A percentile compares a stretch with the other conserved stretches of the same genome.
Evolutionary conservation across 805 yeast genomes (phyloP).

Genomic region (Ogataea methylovora): DNA sequence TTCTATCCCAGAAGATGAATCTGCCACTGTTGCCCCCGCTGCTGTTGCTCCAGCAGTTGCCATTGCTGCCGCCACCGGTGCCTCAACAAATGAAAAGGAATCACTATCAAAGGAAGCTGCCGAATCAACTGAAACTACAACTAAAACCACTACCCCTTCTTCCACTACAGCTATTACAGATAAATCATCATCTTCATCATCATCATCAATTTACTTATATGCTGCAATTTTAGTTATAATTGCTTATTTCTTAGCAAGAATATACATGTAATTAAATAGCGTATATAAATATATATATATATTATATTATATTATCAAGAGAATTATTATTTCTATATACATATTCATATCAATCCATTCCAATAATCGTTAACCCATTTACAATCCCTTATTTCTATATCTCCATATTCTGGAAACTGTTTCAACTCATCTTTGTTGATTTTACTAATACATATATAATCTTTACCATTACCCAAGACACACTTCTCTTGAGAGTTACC

Average conservation of each 20-base stretch:
- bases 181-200: not conserved
- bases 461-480: conserved; percentile 55
- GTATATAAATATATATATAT: not conserved
- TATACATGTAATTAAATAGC: not conserved
- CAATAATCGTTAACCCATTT: conserved; percentile 76
- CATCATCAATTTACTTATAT: not conserved
- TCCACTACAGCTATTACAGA: not conserved
- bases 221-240: conserved; percentile 1
- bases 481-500: conserved; percentile 84
- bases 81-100: not conserved
- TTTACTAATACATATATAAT: conserved; percentile 75
- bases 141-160: not conserved
- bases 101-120: not conserved
- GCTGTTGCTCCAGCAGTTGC: not conserved
- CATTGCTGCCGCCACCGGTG: not conserved
- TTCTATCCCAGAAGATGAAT: conserved; percentile 1
- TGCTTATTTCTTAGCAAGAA: not conserved
- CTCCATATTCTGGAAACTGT: conserved; percentile 25
- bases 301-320: not conserved
- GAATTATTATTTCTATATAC: not conserved
- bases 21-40: not conserved
- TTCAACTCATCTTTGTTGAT: conserved; percentile 21
- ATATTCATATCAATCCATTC: conserved; percentile 39
- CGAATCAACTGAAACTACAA: not conserved
- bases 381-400: conserved; percentile 64